Percentiles rank a stretch among this genome's conserved stretches.
Evolutionary conservation across 352 stramenopile genomes (phyloP).

Genomic region (Stephanocyclus meneghinianus): DNA sequence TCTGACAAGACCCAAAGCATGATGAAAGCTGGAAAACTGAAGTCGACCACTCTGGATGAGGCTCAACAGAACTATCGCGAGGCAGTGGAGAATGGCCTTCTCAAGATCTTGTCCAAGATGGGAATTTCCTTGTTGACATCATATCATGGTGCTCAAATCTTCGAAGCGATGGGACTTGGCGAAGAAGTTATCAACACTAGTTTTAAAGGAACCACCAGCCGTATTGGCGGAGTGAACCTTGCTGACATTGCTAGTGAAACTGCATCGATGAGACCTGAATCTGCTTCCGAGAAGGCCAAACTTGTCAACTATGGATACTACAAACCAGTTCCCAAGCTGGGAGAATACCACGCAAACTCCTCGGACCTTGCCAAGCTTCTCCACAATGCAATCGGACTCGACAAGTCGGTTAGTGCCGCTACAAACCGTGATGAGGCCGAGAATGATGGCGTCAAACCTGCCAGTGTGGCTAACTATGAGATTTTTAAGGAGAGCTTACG

Average conservation of each 20-base stretch:
- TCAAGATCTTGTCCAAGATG: conserved; percentile 95
- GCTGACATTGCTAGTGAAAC: conserved; percentile 84
- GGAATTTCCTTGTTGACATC: conserved; percentile 93
- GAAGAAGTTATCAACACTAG: conserved; percentile 88
- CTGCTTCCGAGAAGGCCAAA: conserved; percentile 75
- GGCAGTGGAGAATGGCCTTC: conserved; percentile 84
- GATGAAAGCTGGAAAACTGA: conserved; percentile 78
- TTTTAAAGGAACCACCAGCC: conserved; percentile 83
- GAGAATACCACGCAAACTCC: conserved; percentile 87
- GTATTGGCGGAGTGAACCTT: conserved; percentile 87
- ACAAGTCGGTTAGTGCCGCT: conserved; percentile 75
- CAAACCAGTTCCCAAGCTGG: conserved; percentile 81
- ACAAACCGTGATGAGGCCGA: conserved; percentile 70
- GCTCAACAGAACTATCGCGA: conserved; percentile 86
- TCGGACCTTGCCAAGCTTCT: conserved; percentile 87
- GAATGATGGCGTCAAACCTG: conserved; percentile 78
- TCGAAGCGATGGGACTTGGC: conserved; percentile 92
- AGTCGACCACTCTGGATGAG: conserved; percentile 67
- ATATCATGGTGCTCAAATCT: conserved; percentile 95
- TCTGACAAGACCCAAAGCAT: conserved; percentile 79
- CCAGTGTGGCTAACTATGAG: conserved; percentile 84
- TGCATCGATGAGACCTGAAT: conserved; percentile 75
- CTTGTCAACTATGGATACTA: conserved; percentile 88
- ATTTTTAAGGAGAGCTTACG: conserved; percentile 85
- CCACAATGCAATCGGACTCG: conserved; percentile 86